A percentile compares a stretch with the other conserved stretches of the same genome.
These are phyloP conservation scores for Ascodesmis nigricans DNA, from an alignment of 495 filamentous ascomycete species.

Conservation along the genomic window DNA sequence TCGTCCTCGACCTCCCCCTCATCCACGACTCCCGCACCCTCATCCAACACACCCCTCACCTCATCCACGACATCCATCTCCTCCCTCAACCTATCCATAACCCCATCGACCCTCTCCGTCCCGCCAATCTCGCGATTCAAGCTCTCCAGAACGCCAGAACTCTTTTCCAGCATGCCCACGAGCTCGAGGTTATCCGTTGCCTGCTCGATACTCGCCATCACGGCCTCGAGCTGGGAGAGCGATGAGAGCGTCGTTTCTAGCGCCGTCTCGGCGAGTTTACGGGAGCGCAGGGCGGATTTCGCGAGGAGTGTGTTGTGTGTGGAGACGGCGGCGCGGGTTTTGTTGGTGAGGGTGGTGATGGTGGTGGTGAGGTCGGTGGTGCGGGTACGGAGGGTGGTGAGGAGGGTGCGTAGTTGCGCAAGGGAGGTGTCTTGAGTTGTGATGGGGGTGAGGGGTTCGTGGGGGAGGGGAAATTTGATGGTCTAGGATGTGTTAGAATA, in stretches of 20 bases:
- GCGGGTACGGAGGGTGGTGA: slow-evolving; percentile 27
- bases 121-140: slow-evolving; percentile 64
- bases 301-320: slow-evolving; percentile 53
- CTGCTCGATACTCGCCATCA: slow-evolving; percentile 59
- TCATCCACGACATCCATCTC: slow-evolving; percentile 71
- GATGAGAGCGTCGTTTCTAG: slow-evolving; percentile 46
- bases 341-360: slow-evolving; percentile 28
- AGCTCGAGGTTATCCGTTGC: slow-evolving; percentile 64
- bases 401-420: slow-evolving; percentile 48
- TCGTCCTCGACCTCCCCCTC: slow-evolving; percentile 77
- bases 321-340: slow-evolving; percentile 43
- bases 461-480: slow-evolving; percentile 44
- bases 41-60: slow-evolving; percentile 42
- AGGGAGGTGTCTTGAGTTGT: slow-evolving; percentile 59
- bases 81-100: slow-evolving; percentile 50
- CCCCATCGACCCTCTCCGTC: slow-evolving; percentile 48
- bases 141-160: slow-evolving; percentile 41
- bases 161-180: slow-evolving; percentile 57
- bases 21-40: slow-evolving; percentile 37
- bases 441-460: slow-evolving; percentile 30
- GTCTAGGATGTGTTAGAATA: slow-evolving; percentile 24
- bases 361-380: slow-evolving; percentile 36
- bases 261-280: slow-evolving; percentile 53
- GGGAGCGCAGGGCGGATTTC: slow-evolving; percentile 53
- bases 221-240: slow-evolving; percentile 59